phyloP scores from a whole-genome alignment of 1,284 basidiomycete species.

The Phenoliferia sp. region DNA sequence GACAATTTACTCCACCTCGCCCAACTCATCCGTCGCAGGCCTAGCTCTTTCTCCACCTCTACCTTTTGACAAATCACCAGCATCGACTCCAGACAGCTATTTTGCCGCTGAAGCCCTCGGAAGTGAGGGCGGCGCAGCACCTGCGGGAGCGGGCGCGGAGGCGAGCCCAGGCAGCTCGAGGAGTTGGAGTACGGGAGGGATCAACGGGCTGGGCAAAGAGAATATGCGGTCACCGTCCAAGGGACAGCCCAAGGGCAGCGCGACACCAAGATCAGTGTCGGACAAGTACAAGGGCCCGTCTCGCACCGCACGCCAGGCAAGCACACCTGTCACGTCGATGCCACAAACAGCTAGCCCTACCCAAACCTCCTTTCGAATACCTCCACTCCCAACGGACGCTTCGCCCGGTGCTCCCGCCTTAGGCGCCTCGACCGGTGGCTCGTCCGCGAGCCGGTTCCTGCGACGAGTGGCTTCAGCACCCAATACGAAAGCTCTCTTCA shows the following conservation, averaged over 20 bases:
- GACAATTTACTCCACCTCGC: background rate
- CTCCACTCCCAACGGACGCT: background rate
- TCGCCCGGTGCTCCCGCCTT: background rate
- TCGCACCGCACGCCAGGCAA: conserved; percentile 14
- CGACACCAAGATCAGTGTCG: background rate
- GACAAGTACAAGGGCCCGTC: conserved; percentile 1
- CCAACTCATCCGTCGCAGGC: background rate
- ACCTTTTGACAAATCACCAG: background rate
- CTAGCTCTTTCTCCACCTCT: background rate
- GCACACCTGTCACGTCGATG: conserved; percentile 6
- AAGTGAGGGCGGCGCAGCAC: background rate
- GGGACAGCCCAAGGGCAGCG: background rate
- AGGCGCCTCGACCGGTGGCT: background rate
- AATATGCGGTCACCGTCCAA: conserved; percentile 2
- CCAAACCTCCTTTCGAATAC: conserved; percentile 10
- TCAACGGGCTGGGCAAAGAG: conserved; percentile 11
- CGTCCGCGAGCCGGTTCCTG: conserved; percentile 58
- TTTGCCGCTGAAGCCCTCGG: background rate
- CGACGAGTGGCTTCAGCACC: conserved; percentile 93
- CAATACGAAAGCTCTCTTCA: conserved; percentile 85
- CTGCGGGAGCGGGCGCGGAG: background rate
- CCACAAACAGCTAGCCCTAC: conserved; percentile 12
- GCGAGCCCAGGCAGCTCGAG: background rate
- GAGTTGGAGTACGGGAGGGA: background rate
- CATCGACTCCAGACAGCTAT: background rate